Evolutionary conservation across 2,329 filamentous ascomycete genomes (phyloP), one percentile per base, ranked within the genome.

Genomic region (Ophiostoma tasmaniense): DNA sequence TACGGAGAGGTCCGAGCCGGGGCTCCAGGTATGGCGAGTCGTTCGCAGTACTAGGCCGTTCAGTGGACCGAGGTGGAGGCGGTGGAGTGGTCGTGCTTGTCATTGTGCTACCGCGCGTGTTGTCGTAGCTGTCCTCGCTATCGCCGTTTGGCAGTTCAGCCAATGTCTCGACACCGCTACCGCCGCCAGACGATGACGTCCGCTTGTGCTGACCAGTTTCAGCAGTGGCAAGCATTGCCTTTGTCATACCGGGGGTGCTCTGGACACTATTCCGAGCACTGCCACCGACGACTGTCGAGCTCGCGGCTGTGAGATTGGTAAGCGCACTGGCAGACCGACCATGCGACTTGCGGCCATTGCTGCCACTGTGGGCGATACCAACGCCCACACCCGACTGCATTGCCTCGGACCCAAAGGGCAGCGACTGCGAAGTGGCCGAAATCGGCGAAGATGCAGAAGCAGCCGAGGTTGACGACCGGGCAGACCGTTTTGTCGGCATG

Each of bases 231-330:
- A 59, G 62, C 1, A n/a, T 30, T 10, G 66, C 59, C 55, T 70
- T 69, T 28, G 13, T 25, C 42, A 22, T 14, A 14, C 67, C 52
- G n/a, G 59, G 45, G 11, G 45, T 66, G 42, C 67, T 71, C n/a
- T 66, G 52, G 5, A 72, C 28, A 52, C 72, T 73, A 11, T 64
- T 71, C 3, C 70, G 71, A 3, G 66, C 68, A 67, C 67, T 69
- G 25, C 45, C 68, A 35, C 70, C 71, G 7, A 71, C 70, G 11
- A 66, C 45, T 1, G 72, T 72, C 17, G 72, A 70, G 66, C 71
- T 70, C 30, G 35, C 20, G 1, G 64, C 39, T 22, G 70, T 72
- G 28, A 11, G 50, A 13, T 45, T 45, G 0, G 70, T 72, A 39
- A 62, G 52, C 2, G 39, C 68, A 30, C 71, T 73, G n/a, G 8